These are phyloP conservation scores for Leccinum arenicola DNA, from an alignment of 768 basidiomycete species.

Conservation along the genomic window DNA sequence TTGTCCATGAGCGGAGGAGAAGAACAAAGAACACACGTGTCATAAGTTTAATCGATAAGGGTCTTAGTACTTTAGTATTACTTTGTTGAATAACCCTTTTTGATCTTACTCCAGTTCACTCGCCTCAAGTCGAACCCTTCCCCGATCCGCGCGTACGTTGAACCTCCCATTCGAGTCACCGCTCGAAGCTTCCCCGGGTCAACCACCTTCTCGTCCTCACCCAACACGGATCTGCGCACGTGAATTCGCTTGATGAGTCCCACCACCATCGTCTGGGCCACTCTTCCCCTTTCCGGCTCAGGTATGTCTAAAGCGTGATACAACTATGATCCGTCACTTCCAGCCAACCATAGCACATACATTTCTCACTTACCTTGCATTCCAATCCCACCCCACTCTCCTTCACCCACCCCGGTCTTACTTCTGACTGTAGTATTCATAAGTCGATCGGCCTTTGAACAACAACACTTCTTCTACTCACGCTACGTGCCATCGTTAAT, in stretches of 20 bases:
- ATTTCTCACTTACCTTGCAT: conserved; percentile 49
- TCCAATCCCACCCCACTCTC: conserved; percentile 61
- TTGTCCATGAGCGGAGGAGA: conserved; percentile 23
- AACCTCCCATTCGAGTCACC: conserved; percentile 49
- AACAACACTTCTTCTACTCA: conserved; percentile 31
- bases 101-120: conserved; percentile 35
- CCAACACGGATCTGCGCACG: conserved; percentile 47
- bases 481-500: conserved; percentile 50
- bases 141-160: conserved; percentile 46
- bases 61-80: too few species aligned
- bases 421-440: conserved; percentile 35
- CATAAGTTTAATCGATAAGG: too few species aligned
- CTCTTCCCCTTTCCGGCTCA: conserved; percentile 33
- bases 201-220: conserved; percentile 36
- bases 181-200: conserved; percentile 49
- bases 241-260: conserved; percentile 56
- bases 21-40: neutral
- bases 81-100: neutral
- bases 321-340: conserved; percentile 35
- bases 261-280: conserved; percentile 46
- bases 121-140: conserved; percentile 48
- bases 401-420: conserved; percentile 51
- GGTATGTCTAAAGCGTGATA: conserved; percentile 50
- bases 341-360: neutral
- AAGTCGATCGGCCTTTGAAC: conserved; percentile 8